These are phyloP conservation scores for Zymoseptoria pseudotritici DNA, from an alignment of 2,329 filamentous ascomycete species.

Conservation along the genomic window DNA sequence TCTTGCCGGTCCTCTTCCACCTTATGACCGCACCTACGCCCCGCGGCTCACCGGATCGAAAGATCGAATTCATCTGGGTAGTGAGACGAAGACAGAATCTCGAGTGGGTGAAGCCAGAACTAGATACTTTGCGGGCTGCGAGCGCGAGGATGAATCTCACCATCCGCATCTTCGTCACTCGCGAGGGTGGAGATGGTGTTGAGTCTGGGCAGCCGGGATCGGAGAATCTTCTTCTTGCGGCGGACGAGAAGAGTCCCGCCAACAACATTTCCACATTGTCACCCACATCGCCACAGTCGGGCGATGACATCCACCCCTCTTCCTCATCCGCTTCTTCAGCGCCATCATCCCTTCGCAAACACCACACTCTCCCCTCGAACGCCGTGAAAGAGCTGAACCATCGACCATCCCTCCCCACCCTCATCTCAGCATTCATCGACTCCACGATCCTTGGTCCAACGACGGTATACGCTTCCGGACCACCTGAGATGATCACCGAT, in stretches of 20 bases:
- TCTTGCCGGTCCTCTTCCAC: not conserved
- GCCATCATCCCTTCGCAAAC: not conserved
- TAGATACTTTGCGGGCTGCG: not conserved
- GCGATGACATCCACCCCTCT: constrained; percentile 2
- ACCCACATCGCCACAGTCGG: not conserved
- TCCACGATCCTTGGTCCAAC: constrained; percentile 2
- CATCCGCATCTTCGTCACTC: not conserved
- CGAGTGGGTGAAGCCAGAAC: not conserved
- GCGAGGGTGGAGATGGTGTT: not conserved
- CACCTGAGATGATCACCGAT: constrained; percentile 16
- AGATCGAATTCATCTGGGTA: not conserved
- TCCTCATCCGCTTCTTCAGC: not conserved
- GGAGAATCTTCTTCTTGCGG: not conserved
- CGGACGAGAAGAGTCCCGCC: not conserved
- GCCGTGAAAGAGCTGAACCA: constrained; percentile 6
- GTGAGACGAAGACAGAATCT: not conserved
- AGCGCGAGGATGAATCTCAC: not conserved
- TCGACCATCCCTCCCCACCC: constrained; percentile 6
- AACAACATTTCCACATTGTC: not conserved
- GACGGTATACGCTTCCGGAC: constrained; percentile 14
- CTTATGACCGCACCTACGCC: not conserved
- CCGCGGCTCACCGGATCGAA: not conserved
- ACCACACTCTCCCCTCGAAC: not conserved
- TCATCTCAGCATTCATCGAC: constrained; percentile 11
- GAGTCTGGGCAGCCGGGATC: not conserved